Conservation (phyloP, 805 yeast genomes). For the Ogataea thermomethanolica region DNA sequence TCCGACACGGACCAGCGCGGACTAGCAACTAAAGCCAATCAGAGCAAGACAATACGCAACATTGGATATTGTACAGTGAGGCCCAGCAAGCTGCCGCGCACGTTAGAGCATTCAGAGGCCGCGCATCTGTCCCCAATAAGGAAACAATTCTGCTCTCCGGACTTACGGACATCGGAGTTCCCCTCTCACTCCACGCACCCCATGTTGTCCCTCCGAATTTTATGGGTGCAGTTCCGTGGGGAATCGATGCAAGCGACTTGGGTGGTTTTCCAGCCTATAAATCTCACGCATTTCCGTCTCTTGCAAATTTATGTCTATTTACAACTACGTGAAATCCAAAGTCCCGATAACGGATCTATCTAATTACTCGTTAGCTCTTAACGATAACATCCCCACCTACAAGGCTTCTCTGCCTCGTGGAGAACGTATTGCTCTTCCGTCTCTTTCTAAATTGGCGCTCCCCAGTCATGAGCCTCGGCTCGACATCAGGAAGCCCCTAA, state of each 20-base stretch:
- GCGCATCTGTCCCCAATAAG: neutral
- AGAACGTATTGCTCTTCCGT: conserved; percentile 1
- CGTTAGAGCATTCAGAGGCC: neutral
- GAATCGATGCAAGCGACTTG: neutral
- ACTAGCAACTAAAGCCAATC: neutral
- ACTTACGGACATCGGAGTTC: conserved; percentile 14
- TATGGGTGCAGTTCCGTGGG: conserved; percentile 8
- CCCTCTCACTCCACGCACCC: conserved; percentile 9
- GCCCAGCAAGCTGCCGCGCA: neutral
- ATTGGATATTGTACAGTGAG: neutral
- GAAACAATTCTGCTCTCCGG: conserved; percentile 2
- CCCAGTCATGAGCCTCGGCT: conserved; percentile 6
- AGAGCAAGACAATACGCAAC: neutral
- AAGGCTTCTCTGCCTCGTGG: conserved; percentile 17
- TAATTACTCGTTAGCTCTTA: conserved; percentile 29
- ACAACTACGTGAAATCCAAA: conserved; percentile 25
- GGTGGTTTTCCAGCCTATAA: conserved; percentile 2
- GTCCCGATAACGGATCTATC: conserved; percentile 30
- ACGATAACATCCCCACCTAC: conserved; percentile 29
- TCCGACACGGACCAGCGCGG: conserved; percentile 1
- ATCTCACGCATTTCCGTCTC: conserved; percentile 1
- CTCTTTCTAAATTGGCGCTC: conserved; percentile 7
- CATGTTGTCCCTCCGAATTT: conserved; percentile 9
- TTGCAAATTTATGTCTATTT: conserved; percentile 22
- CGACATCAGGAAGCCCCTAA: conserved; percentile 2